Evolutionary conservation across 805 yeast genomes (phyloP).

Genomic region (Sporopachydermia quercuum): DNA sequence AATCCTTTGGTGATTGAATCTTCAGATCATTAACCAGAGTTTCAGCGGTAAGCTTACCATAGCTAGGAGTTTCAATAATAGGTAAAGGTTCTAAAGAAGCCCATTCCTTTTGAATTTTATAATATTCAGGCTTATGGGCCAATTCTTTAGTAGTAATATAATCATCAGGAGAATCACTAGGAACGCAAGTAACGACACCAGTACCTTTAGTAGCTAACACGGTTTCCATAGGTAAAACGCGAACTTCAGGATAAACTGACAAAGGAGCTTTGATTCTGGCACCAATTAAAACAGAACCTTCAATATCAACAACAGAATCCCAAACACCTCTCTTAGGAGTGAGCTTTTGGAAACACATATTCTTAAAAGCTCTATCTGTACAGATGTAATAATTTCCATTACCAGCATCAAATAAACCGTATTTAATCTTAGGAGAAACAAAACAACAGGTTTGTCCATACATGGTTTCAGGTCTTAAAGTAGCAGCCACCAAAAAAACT

Average conservation of each 20-base stretch:
- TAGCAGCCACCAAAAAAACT: conserved; percentile 82
- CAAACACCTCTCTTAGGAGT: conserved; percentile 80
- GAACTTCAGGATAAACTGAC: conserved; percentile 49
- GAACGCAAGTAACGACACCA: conserved; percentile 97
- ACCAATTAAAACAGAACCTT: conserved; percentile 70
- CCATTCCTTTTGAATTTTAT: conserved; percentile 78
- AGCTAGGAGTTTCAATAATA: conserved; percentile 65
- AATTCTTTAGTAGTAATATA: conserved; percentile 75
- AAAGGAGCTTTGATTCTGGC: conserved; percentile 78
- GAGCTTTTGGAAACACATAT: conserved; percentile 89
- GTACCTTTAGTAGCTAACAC: conserved; percentile 93
- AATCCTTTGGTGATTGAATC: conserved; percentile 89
- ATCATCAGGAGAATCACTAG: conserved; percentile 98
- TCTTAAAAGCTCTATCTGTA: conserved; percentile 91
- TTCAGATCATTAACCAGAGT: conserved; percentile 70
- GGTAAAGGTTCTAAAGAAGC: conserved; percentile 59
- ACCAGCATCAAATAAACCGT: conserved; percentile 84
- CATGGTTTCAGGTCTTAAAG: conserved; percentile 98
- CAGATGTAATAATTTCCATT: conserved; percentile 61
- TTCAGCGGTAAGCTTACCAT: conserved; percentile 84
- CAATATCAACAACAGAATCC: conserved; percentile 39
- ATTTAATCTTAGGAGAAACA: conserved; percentile 85
- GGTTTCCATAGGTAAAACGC: conserved; percentile 95
- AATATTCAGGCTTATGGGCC: conserved; percentile 79
- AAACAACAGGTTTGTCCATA: conserved; percentile 97